These are phyloP conservation scores for Cyclospora cayetanensis DNA, from an alignment of 169 alveolate species.

Conservation along the genomic window DNA sequence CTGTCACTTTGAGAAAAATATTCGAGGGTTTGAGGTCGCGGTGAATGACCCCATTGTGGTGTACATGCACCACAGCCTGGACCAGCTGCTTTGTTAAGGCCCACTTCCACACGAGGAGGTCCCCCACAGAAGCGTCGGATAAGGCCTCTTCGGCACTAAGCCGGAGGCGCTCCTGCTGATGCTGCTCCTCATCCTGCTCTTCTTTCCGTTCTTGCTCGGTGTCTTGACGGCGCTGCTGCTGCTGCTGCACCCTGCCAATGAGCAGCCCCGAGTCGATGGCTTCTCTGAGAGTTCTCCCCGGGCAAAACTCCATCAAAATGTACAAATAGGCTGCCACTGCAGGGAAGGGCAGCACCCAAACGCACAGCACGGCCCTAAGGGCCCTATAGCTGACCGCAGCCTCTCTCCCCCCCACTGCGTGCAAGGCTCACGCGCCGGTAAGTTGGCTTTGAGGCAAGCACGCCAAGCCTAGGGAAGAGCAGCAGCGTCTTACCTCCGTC, in stretches of 20 bases:
- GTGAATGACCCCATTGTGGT: slow-evolving; percentile 93
- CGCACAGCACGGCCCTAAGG: no score
- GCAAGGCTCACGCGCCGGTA: no score
- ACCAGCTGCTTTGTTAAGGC: slow-evolving; percentile 90
- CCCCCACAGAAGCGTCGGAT: not conserved
- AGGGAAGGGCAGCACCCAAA: no score
- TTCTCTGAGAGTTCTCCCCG: slow-evolving; percentile 4
- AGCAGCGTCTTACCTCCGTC: no score
- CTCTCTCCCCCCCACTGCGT: no score
- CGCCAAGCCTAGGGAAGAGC: no score
- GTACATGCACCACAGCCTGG: slow-evolving; percentile 94
- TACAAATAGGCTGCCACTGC: not conserved
- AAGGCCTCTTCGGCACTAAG: not conserved
- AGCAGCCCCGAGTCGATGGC: slow-evolving; percentile 21
- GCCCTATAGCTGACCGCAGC: no score
- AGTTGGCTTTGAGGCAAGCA: no score
- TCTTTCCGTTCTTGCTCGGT: not conserved
- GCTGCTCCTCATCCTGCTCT: not conserved
- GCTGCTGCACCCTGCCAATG: not conserved
- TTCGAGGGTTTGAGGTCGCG: slow-evolving; percentile 98
- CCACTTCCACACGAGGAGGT: not conserved
- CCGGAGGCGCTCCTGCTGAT: not conserved
- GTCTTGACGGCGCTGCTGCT: no score
- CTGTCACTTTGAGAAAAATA: slow-evolving; percentile 91
- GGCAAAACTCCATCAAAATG: slow-evolving; percentile 39